Evolutionary conservation across 2,329 filamentous ascomycete species (phyloP).

Genomic region (Ciborinia camelliae): DNA sequence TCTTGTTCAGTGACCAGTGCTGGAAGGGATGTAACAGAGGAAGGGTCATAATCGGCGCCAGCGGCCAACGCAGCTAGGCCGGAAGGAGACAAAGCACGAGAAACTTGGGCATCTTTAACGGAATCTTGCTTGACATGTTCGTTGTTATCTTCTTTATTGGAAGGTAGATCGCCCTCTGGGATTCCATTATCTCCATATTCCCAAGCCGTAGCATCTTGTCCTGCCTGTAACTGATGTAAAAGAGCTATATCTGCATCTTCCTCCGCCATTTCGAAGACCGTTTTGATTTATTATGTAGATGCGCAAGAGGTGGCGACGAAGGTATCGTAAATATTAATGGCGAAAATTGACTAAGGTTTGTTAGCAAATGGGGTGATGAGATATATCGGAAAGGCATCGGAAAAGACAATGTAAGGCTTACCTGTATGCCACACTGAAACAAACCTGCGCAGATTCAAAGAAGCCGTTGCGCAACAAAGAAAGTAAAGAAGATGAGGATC

Average conservation of each 20-base stretch:
- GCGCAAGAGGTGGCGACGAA: not conserved
- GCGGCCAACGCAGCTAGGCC: constrained; percentile 34
- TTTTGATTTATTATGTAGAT: constrained; percentile 9
- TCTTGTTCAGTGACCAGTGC: constrained; percentile 33
- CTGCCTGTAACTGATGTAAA: constrained; percentile 39
- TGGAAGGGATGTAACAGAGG: constrained; percentile 35
- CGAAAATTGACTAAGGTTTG: not conserved
- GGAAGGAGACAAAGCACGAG: constrained; percentile 39
- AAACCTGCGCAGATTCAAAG: constrained; percentile 8
- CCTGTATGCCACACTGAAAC: not conserved
- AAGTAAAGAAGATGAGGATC: not conserved
- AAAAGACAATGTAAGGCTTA: not conserved
- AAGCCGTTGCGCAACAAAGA: constrained; percentile 12
- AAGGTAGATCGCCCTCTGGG: constrained; percentile 35
- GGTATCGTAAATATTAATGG: not conserved
- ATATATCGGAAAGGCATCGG: not conserved
- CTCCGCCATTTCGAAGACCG: constrained; percentile 35
- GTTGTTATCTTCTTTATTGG: constrained; percentile 40
- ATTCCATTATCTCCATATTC: constrained; percentile 32
- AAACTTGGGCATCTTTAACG: constrained; percentile 40
- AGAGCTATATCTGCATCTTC: constrained; percentile 40
- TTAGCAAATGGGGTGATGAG: not conserved
- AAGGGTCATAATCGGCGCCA: constrained; percentile 37
- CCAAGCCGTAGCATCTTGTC: constrained; percentile 36
- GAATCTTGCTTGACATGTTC: constrained; percentile 39